Evolutionary conservation across 2,329 filamentous ascomycete species (phyloP).

Genomic region (Claviceps fusiformis): DNA sequence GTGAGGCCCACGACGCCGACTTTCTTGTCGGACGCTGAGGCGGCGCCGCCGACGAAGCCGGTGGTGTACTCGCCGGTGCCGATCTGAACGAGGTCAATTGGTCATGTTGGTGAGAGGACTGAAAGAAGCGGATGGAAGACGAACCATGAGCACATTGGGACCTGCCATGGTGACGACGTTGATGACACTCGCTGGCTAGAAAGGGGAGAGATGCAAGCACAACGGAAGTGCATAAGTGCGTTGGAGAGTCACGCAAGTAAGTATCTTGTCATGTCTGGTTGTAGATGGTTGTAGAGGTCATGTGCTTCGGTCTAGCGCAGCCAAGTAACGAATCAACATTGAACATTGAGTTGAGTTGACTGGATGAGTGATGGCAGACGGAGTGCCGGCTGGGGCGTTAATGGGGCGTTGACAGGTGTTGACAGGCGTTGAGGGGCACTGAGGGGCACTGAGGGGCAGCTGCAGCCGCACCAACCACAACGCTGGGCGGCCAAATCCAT

Average conservation of each 20-base stretch:
- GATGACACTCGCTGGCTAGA: not conserved
- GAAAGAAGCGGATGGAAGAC: slow-evolving; percentile 15
- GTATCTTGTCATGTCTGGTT: not conserved
- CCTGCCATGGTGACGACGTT: slow-evolving; percentile 31
- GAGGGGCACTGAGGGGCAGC: not conserved
- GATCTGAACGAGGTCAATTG: slow-evolving; percentile 33
- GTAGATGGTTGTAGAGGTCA: not conserved
- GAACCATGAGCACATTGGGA: slow-evolving; percentile 56
- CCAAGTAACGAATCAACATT: no score
- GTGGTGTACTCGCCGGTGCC: slow-evolving; percentile 96
- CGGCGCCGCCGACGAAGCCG: slow-evolving; percentile 74
- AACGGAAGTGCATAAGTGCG: no score
- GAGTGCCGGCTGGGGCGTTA: no score
- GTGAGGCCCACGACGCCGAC: slow-evolving; percentile 86
- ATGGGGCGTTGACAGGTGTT: no score
- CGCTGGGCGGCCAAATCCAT: no score
- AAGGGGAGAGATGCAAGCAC: no score
- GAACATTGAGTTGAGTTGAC: no score
- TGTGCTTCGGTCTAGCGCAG: not conserved
- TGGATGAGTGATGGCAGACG: no score
- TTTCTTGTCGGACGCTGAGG: slow-evolving; percentile 87
- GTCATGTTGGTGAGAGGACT: not conserved
- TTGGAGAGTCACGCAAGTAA: not conserved
- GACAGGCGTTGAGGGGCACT: no score
- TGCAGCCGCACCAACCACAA: not conserved